Percentiles rank a stretch among this genome's conserved stretches.
Conservation (phyloP, 805 yeast genomes). For the Nakazawaea holstii region DNA sequence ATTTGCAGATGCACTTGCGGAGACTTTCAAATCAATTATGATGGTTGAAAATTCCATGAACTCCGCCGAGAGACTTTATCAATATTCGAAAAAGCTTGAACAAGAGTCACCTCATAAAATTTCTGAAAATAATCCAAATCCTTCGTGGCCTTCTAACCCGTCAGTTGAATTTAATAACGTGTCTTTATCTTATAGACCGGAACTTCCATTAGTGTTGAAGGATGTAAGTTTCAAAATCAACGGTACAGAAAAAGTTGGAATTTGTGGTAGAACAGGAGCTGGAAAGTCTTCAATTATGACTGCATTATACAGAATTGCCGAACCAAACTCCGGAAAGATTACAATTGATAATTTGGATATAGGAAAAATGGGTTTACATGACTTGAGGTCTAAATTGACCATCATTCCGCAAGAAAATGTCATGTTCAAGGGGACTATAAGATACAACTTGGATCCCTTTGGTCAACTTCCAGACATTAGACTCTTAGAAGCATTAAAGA, state of each 20-base stretch:
- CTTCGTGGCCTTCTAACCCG: slow-evolving; percentile 66
- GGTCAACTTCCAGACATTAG: slow-evolving; percentile 45
- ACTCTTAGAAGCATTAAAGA: slow-evolving; percentile 64
- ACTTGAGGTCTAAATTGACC: slow-evolving; percentile 62
- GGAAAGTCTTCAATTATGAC: slow-evolving; percentile 73
- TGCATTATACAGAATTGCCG: too few relatives aligned
- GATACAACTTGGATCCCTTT: slow-evolving; percentile 78
- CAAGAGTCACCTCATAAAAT: slow-evolving; percentile 58
- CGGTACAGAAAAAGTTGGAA: slow-evolving; percentile 55
- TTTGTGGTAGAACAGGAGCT: slow-evolving; percentile 68
- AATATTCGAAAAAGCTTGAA: slow-evolving; percentile 52
- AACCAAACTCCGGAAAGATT: slow-evolving; percentile 39
- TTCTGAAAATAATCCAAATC: slow-evolving; percentile 39
- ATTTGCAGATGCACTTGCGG: slow-evolving; percentile 51
- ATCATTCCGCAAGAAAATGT: slow-evolving; percentile 92
- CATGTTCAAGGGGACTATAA: slow-evolving; percentile 70
- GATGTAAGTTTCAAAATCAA: slow-evolving; percentile 41
- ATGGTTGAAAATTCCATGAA: slow-evolving; percentile 53
- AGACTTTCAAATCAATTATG: slow-evolving; percentile 39
- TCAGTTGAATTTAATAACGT: slow-evolving; percentile 51
- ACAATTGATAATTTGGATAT: slow-evolving; percentile 68
- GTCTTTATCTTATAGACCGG: slow-evolving; percentile 54
- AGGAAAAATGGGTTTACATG: slow-evolving; percentile 55
- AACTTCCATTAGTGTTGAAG: slow-evolving; percentile 60
- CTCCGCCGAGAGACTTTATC: slow-evolving; percentile 55